phyloP scores from a whole-genome alignment of 805 yeast genomes.

The Kazachstania africana region DNA sequence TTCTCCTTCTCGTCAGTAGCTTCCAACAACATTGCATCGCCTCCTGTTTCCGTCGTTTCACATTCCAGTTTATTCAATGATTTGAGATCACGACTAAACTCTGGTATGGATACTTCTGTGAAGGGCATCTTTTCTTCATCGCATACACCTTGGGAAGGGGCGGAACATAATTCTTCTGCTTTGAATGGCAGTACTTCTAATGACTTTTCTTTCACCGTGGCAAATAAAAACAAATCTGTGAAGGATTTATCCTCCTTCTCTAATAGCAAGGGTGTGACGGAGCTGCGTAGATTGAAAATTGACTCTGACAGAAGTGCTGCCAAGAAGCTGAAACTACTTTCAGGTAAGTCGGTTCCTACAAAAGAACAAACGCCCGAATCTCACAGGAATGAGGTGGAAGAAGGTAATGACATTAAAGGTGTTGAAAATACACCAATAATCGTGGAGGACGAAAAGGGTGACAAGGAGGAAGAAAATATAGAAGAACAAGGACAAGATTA shows the following conservation, averaged over 20 bases:
- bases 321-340: conserved; percentile 29
- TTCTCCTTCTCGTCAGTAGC: not conserved
- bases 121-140: conserved; percentile 30
- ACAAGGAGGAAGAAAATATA: not conserved
- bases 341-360: conserved; percentile 16
- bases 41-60: not conserved
- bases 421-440: not conserved
- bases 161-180: too few species aligned
- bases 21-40: not conserved
- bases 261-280: conserved; percentile 14
- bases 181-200: too few species aligned
- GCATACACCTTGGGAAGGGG: not conserved
- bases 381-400: conserved; percentile 1
- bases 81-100: conserved; percentile 26
- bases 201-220: not conserved
- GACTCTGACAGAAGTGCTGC: conserved; percentile 34
- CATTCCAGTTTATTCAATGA: conserved; percentile 26
- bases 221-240: conserved; percentile 1
- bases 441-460: not conserved
- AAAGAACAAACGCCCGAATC: conserved; percentile 4
- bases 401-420: not conserved
- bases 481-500: not conserved
- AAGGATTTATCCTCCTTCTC: conserved; percentile 5
- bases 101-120: conserved; percentile 20
- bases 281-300: conserved; percentile 28